These are phyloP conservation scores for Eurotiales sp. DNA, from an alignment of 2,329 filamentous ascomycete species.

Conservation along the genomic window DNA sequence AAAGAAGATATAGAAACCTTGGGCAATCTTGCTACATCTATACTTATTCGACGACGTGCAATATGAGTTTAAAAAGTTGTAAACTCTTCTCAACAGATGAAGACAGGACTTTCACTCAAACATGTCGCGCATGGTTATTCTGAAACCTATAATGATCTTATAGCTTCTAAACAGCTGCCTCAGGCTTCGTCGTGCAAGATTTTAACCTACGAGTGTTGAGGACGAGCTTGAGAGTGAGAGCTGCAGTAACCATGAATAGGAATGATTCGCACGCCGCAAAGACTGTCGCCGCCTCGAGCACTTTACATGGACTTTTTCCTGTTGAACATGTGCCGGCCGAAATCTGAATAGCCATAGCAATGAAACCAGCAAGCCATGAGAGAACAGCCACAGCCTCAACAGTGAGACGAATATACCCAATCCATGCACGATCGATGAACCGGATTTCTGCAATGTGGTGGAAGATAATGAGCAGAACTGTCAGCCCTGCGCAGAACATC, in stretches of 20 bases:
- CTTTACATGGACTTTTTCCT: background rate
- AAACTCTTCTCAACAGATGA: too few relatives aligned
- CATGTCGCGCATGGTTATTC: too few relatives aligned
- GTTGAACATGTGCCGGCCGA: background rate
- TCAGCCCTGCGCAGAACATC: slow-evolving; percentile 14
- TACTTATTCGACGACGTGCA: too few relatives aligned
- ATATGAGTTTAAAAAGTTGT: too few relatives aligned
- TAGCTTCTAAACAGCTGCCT: background rate
- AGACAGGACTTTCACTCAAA: too few relatives aligned
- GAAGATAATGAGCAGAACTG: slow-evolving; percentile 8
- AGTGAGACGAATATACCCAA: slow-evolving; percentile 9
- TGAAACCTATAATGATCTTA: too few relatives aligned
- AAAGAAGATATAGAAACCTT: too few relatives aligned
- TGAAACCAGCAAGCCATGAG: slow-evolving; percentile 15
- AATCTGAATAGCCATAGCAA: slow-evolving; percentile 12
- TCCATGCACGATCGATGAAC: background rate
- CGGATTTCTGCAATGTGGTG: background rate
- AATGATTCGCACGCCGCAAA: slow-evolving; percentile 1
- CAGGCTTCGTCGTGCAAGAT: background rate
- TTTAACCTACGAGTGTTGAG: background rate
- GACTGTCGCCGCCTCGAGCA: slow-evolving; percentile 1
- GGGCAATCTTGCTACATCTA: too few relatives aligned
- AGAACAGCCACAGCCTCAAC: slow-evolving; percentile 11
- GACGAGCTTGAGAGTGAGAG: background rate
- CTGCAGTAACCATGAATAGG: background rate